Evolutionary conservation across 805 yeast genomes (phyloP).

Genomic region (Debaryomyces tyrocola): DNA sequence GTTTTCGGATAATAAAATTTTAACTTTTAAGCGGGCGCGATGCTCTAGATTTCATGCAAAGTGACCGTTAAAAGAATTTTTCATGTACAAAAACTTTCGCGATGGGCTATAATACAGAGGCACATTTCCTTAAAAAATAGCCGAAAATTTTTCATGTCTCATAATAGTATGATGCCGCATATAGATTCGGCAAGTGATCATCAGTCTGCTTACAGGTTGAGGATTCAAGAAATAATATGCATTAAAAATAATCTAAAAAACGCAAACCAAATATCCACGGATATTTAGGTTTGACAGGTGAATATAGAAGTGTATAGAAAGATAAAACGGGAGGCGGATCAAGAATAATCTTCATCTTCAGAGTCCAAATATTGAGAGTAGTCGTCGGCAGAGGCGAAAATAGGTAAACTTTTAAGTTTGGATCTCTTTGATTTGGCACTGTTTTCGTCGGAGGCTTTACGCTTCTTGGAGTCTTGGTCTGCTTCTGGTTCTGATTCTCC

Average conservation of each 20-base stretch:
- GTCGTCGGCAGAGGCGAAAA: constrained; percentile 86
- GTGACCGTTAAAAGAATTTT: not conserved
- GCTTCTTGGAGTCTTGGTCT: constrained; percentile 19
- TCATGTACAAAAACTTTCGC: too few species aligned
- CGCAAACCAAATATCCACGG: not conserved
- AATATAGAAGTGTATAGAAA: not conserved
- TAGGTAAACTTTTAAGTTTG: constrained; percentile 69
- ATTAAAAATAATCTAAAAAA: too few species aligned
- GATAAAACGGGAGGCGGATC: not conserved
- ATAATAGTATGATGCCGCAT: too few species aligned
- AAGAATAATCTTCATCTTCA: constrained; percentile 52
- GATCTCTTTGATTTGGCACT: constrained; percentile 46
- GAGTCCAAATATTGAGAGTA: constrained; percentile 72
- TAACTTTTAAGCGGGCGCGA: not conserved
- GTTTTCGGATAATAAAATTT: not conserved
- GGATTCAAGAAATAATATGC: too few species aligned
- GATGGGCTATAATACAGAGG: too few species aligned
- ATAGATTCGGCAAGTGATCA: too few species aligned
- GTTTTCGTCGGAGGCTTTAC: constrained; percentile 26
- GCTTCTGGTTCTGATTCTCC: constrained; percentile 34
- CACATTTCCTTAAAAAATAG: too few species aligned
- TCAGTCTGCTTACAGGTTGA: too few species aligned
- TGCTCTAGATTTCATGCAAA: not conserved
- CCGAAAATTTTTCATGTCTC: too few species aligned
- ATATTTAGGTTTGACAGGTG: not conserved